Evolutionary conservation across 225 moss, liverwort and hornwort genomes (phyloP).

Genomic region (Marchantia paleacea): DNA sequence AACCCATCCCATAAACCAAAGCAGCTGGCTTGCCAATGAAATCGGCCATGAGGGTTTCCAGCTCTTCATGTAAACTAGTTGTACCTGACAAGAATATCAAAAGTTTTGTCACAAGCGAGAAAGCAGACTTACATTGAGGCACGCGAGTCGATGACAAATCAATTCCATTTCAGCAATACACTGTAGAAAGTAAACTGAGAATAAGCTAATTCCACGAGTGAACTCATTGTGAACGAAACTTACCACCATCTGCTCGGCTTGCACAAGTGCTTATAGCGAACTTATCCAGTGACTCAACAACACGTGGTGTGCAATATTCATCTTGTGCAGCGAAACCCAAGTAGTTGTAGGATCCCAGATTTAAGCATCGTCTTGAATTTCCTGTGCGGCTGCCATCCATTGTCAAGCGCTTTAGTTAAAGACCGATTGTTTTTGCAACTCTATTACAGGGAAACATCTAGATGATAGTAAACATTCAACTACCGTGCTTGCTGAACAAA

Average conservation of each 20-base stretch:
- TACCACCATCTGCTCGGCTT: constrained; percentile 78
- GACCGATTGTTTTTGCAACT: not conserved
- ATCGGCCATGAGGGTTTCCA: constrained; percentile 64
- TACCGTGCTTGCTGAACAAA: not conserved
- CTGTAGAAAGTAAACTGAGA: not conserved
- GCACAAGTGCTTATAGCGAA: constrained; percentile 78
- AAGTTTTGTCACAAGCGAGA: not conserved
- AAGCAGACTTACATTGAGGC: not conserved
- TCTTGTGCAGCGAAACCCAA: constrained; percentile 89
- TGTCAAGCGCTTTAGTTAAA: not conserved
- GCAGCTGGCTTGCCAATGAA: constrained; percentile 91
- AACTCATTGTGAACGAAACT: not conserved
- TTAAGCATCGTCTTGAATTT: constrained; percentile 64
- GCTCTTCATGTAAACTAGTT: constrained; percentile 67
- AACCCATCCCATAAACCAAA: constrained; percentile 90
- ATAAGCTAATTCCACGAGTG: not conserved
- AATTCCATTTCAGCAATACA: no score
- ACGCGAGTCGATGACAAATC: not conserved
- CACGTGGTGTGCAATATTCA: constrained; percentile 92
- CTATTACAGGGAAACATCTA: not conserved
- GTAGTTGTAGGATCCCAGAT: constrained; percentile 97
- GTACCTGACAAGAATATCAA: constrained; percentile 48
- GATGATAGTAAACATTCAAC: not conserved
- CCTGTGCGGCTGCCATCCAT: constrained; percentile 56
- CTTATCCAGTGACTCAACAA: constrained; percentile 56